These are phyloP conservation scores for Colletotrichum tropicale DNA, from an alignment of 2,329 filamentous ascomycete genomes.

Conservation along the genomic window DNA sequence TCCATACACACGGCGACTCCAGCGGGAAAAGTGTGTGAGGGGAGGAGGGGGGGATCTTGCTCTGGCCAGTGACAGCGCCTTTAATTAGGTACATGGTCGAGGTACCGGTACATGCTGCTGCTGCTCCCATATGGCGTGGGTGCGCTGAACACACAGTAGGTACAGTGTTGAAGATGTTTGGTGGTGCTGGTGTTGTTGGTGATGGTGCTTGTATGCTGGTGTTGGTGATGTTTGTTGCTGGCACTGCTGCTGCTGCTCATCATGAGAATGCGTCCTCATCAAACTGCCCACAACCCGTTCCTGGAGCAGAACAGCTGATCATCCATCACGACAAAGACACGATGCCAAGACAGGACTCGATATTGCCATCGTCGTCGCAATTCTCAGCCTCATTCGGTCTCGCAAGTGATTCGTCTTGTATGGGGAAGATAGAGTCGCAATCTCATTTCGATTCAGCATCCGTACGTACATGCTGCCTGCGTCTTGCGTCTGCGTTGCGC, in stretches of 20 bases:
- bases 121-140: neutral
- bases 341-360: neutral
- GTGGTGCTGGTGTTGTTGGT: neutral
- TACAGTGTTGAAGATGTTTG: neutral
- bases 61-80: constrained; percentile 2
- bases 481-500: neutral
- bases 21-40: neutral
- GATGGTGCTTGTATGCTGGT: neutral
- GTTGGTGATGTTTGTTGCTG: neutral
- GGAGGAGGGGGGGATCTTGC: neutral
- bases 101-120: constrained; percentile 3
- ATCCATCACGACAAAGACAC: neutral
- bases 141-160: neutral
- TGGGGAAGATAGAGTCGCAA: neutral
- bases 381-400: neutral
- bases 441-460: neutral
- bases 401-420: neutral
- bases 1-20: neutral
- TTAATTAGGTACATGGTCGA: neutral
- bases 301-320: neutral
- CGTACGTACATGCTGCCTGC: neutral
- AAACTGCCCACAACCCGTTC: neutral
- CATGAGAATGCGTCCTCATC: neutral
- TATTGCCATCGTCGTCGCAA: constrained; percentile 1
- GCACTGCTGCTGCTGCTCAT: neutral